These are phyloP conservation scores for Leccinellum albellum DNA, from an alignment of 768 basidiomycete species.

Conservation along the genomic window DNA sequence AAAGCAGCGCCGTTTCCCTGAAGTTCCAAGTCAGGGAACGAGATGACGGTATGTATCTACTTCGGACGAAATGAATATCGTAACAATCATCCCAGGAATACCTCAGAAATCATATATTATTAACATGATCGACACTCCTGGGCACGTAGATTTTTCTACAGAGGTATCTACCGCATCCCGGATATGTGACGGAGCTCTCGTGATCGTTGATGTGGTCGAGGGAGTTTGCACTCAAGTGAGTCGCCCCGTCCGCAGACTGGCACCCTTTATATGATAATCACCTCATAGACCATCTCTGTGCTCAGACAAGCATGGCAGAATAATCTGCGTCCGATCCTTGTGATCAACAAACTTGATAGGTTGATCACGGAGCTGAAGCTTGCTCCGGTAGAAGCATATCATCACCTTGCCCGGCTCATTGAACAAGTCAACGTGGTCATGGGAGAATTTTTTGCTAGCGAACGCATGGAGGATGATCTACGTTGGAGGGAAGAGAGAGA, in stretches of 20 bases:
- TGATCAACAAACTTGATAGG: slow-evolving; percentile 96
- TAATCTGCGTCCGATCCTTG: slow-evolving; percentile 81
- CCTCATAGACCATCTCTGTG: slow-evolving; percentile 82
- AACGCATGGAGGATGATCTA: slow-evolving; percentile 94
- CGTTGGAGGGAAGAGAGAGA: slow-evolving; percentile 93
- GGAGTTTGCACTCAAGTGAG: slow-evolving; percentile 96
- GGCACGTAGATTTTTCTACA: slow-evolving; percentile 97
- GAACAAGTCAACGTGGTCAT: slow-evolving; percentile 98
- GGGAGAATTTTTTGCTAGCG: slow-evolving; percentile 93
- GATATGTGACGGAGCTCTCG: slow-evolving; percentile 91
- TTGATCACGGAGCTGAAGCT: slow-evolving; percentile 91
- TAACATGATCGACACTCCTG: slow-evolving; percentile 98
- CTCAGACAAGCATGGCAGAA: slow-evolving; percentile 94
- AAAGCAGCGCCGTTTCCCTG: slow-evolving; percentile 90
- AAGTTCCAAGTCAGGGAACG: slow-evolving; percentile 77
- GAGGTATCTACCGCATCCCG: slow-evolving; percentile 95
- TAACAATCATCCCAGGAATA: slow-evolving; percentile 47
- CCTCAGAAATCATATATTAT: slow-evolving; percentile 71
- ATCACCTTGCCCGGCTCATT: slow-evolving; percentile 88
- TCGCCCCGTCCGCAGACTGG: not conserved
- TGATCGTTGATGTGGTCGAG: slow-evolving; percentile 95
- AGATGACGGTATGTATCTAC: slow-evolving; percentile 51
- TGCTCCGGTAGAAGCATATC: slow-evolving; percentile 87
- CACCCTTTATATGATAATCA: not conserved
- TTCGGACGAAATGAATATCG: slow-evolving; percentile 6